Percentiles rank a stretch among this genome's conserved stretches.
phyloP scores from a whole-genome alignment of 768 basidiomycete genomes.

The Cystobasidium ongulense region DNA sequence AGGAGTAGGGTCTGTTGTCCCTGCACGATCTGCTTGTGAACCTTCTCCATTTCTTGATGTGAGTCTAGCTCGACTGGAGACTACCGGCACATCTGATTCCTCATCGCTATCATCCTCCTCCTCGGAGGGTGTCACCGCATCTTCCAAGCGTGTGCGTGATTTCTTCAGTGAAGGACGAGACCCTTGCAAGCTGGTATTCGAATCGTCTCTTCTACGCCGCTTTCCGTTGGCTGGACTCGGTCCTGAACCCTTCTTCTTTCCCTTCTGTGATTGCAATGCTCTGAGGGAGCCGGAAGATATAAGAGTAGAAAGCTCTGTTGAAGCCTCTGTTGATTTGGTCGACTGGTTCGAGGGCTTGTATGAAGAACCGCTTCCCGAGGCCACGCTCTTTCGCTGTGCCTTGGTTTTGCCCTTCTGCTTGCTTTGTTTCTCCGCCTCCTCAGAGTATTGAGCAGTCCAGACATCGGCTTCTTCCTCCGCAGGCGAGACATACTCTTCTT shows the following conservation, averaged over 20 bases:
- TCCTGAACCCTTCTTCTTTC: background rate
- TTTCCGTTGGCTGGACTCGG: background rate
- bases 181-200: background rate
- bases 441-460: background rate
- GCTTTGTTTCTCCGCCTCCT: background rate
- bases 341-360: background rate
- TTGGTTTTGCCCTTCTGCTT: background rate
- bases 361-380: background rate
- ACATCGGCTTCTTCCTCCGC: background rate
- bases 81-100: background rate
- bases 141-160: background rate
- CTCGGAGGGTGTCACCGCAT: too few relatives aligned
- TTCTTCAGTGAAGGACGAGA: background rate
- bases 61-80: background rate
- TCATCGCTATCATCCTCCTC: background rate
- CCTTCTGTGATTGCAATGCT: background rate
- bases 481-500: conserved; percentile 1
- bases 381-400: background rate
- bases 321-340: background rate
- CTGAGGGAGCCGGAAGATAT: background rate
- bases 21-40: background rate
- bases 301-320: background rate
- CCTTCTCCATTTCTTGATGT: background rate
- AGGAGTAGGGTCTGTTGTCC: background rate
- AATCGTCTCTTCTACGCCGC: background rate